Evolutionary conservation across 2,329 filamentous ascomycete genomes (phyloP), one percentile per base, ranked within the genome.

Genomic region (Sporothrix protearum): DNA sequence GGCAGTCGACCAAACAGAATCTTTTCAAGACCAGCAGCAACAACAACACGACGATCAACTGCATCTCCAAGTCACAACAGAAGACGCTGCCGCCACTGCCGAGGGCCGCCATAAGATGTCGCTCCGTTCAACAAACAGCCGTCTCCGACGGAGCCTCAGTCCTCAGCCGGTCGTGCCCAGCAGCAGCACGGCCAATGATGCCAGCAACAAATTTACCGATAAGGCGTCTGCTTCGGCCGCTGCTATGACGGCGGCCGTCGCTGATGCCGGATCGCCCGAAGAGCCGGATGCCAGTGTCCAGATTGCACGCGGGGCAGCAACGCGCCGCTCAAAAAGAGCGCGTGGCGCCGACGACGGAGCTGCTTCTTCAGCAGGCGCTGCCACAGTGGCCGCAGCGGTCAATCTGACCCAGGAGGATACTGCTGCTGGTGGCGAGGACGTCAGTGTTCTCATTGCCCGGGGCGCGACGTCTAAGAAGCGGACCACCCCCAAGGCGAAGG

Each of bases 221-320:
- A 30, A 64, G 16, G 39, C 14, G 2, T 30, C 28, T 12, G n/a
- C 61, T 9, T 42, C 61, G 16, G 36, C 39, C 5, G 39, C 59
- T 25, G 59, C 61, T 3, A 19, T 47, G 39, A 45, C 22, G 14
- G 61, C 61, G 6, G 61, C 59, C n/a, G 39, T 63, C 14, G 25
- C 33, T 42, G 14, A 68, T 19, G 30, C n/a, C 2, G 19, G 25
- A 10, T 9, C 16, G 30, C 19, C 64, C 1, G 64, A 51, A 19
- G 61, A 66, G 14, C 64, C 64, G 8, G 64, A 67, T 25, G n/a
- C 28, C 6, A 67, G 64, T n/a, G 69, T 78, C 22, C 45, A 75
- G 12, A 75, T 78, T 4, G 77, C 77, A 14, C 73, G 39, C 72
- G 73, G 71, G 53, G 72, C 66, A 19, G 64, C 47, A n/a, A 53